phyloP scores from a whole-genome alignment of 805 yeast genomes.

The Candida ulmi region DNA sequence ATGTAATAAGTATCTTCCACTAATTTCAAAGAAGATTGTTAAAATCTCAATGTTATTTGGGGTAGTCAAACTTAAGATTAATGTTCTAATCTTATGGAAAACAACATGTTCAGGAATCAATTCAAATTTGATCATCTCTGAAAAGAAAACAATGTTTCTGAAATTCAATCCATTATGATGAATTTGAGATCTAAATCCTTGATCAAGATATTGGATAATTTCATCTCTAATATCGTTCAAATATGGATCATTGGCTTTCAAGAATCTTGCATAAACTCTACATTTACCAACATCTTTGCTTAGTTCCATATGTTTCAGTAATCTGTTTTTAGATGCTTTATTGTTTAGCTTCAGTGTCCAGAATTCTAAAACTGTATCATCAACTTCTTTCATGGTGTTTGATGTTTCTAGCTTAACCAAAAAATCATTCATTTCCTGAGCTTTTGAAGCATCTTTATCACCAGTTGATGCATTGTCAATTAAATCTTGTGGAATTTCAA shows the following conservation, averaged over 20 bases:
- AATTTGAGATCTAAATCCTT: slow-evolving; percentile 55
- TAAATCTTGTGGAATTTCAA: slow-evolving; percentile 32
- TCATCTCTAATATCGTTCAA: slow-evolving; percentile 49
- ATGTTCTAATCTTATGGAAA: slow-evolving; percentile 64
- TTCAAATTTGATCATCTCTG: slow-evolving; percentile 73
- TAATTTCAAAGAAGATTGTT: slow-evolving; percentile 62
- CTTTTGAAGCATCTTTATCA: slow-evolving; percentile 21
- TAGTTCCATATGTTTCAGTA: slow-evolving; percentile 50
- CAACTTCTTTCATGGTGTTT: slow-evolving; percentile 42
- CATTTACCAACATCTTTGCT: slow-evolving; percentile 40
- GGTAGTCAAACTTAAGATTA: slow-evolving; percentile 46
- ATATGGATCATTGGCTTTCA: slow-evolving; percentile 49
- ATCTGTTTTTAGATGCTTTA: slow-evolving; percentile 63
- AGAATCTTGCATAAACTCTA: slow-evolving; percentile 56
- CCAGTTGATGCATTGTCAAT: slow-evolving; percentile 24
- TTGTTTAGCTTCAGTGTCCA: slow-evolving; percentile 52
- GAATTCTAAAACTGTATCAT: slow-evolving; percentile 40
- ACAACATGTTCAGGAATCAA: slow-evolving; percentile 64
- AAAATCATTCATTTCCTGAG: slow-evolving; percentile 37
- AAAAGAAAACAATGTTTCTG: slow-evolving; percentile 54
- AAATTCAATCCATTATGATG: slow-evolving; percentile 47
- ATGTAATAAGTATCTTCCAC: slow-evolving; percentile 61
- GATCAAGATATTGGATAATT: slow-evolving; percentile 49
- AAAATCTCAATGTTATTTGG: slow-evolving; percentile 65
- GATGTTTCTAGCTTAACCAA: slow-evolving; percentile 38